Percentiles rank a stretch among this genome's conserved stretches.
phyloP scores from a whole-genome alignment of 2,329 filamentous ascomycete species.

The Paracamarosporium sp. region DNA sequence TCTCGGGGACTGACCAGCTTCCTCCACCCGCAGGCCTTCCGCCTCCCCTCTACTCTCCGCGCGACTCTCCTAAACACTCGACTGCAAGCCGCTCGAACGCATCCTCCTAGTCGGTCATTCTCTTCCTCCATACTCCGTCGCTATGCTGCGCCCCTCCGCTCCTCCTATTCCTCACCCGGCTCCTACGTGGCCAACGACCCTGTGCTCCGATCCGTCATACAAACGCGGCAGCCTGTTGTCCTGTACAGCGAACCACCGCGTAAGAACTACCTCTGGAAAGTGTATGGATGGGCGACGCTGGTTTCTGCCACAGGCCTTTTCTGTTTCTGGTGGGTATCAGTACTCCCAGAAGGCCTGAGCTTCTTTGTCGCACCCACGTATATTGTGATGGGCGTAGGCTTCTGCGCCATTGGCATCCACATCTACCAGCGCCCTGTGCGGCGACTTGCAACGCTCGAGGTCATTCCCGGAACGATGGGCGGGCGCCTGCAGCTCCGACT shows the following conservation, averaged over 20 bases:
- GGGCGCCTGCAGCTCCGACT: constrained; percentile 40
- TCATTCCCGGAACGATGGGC: constrained; percentile 37
- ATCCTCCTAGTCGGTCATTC: constrained; percentile 25
- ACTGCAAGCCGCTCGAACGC: constrained; percentile 27
- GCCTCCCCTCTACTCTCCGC: constrained; percentile 42
- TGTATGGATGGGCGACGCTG: constrained; percentile 36
- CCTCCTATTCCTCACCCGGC: constrained; percentile 6
- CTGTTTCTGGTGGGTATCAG: constrained; percentile 31
- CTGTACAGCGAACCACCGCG: constrained; percentile 40
- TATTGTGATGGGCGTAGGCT: constrained; percentile 35
- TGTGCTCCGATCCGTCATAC: constrained; percentile 39
- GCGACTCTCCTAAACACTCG: constrained; percentile 34
- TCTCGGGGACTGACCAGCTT: constrained; percentile 37
- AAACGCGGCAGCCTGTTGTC: constrained; percentile 38
- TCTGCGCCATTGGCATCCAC: constrained; percentile 38
- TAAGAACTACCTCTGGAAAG: constrained; percentile 33
- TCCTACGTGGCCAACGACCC: constrained; percentile 35
- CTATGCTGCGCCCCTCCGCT: constrained; percentile 17
- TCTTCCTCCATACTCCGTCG: constrained; percentile 31
- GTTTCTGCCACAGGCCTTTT: constrained; percentile 36
- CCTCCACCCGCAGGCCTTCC: constrained; percentile 34
- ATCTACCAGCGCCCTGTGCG: constrained; percentile 39
- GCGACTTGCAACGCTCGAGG: constrained; percentile 36
- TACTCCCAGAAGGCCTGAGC: constrained; percentile 37
- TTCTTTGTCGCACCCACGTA: constrained; percentile 44